Percentiles rank a stretch among this genome's conserved stretches.
Conservation (phyloP, 441 rosid species). For the Rhodomyrtus psidioides region DNA sequence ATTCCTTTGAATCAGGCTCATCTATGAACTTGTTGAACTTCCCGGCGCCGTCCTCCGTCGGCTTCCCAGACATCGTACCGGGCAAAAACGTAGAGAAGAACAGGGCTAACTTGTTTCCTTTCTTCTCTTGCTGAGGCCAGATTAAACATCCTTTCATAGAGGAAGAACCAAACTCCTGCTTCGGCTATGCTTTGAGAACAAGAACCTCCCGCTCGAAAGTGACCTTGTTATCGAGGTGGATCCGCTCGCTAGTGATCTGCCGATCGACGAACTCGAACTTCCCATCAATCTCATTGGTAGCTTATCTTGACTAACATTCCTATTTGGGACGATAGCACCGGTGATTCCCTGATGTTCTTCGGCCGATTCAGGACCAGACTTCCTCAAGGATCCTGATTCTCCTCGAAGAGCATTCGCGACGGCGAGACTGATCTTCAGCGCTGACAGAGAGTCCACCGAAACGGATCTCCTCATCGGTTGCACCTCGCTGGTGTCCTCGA, state of each 20-base stretch:
- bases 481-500: conserved; percentile 7
- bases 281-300: conserved; percentile 15
- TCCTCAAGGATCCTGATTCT: conserved; percentile 5
- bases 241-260: conserved; percentile 19
- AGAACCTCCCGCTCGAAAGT: conserved; percentile 37
- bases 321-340: conserved; percentile 7
- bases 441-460: conserved; percentile 43
- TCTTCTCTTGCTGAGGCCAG: not conserved
- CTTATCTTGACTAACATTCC: conserved; percentile 15
- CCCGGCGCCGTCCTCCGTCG: not conserved
- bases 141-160: not conserved
- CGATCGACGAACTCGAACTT: conserved; percentile 21
- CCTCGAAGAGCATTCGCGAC: conserved; percentile 6
- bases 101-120: not conserved
- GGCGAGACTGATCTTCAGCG: conserved; percentile 28
- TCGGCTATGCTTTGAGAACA: conserved; percentile 18
- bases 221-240: conserved; percentile 37
- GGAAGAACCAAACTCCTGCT: conserved; percentile 23
- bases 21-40: not conserved
- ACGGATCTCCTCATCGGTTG: conserved; percentile 43
- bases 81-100: not conserved
- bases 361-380: not conserved
- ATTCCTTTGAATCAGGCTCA: not conserved
- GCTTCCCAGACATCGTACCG: not conserved
- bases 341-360: conserved; percentile 4